Evolutionary conservation across 1,139 yeast species (phyloP).

Genomic region (Blastobotrys elegans): DNA sequence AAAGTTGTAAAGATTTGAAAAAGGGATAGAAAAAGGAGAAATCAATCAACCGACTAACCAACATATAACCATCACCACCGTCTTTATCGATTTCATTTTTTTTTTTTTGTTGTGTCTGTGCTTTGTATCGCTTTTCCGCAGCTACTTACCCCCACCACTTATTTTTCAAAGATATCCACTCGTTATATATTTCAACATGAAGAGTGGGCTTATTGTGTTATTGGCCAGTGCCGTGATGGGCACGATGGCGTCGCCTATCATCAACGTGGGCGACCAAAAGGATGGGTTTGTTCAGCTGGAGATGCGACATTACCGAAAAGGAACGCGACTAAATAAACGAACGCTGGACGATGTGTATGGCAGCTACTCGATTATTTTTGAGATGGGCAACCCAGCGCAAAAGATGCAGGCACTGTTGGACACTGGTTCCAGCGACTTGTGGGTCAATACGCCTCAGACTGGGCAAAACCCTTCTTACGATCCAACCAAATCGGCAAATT

Average conservation of each 20-base stretch:
- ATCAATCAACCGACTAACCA: no score
- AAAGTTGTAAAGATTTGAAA: no score
- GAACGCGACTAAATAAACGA: slow-evolving; percentile 9
- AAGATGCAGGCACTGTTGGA: slow-evolving; percentile 38
- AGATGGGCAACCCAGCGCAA: slow-evolving; percentile 42
- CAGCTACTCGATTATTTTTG: slow-evolving; percentile 33
- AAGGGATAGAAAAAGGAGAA: no score
- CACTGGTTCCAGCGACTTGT: slow-evolving; percentile 45
- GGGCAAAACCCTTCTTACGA: slow-evolving; percentile 20
- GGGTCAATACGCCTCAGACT: slow-evolving; percentile 38
- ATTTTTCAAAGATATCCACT: no score
- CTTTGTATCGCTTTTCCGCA: no score
- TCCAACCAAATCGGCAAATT: slow-evolving; percentile 24
- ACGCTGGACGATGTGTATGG: slow-evolving; percentile 13
- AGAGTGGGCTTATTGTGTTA: neutral
- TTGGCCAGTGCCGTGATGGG: neutral
- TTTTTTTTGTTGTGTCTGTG: no score
- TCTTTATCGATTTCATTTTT: no score
- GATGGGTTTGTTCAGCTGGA: slow-evolving; percentile 9
- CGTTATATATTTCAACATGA: no score
- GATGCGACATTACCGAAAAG: slow-evolving; percentile 9
- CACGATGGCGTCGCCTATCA: neutral
- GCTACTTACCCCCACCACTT: no score
- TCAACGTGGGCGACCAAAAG: neutral
- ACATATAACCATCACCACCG: no score